Evolutionary conservation across 805 yeast species (phyloP).

Genomic region (Yarrowia osloensis): DNA sequence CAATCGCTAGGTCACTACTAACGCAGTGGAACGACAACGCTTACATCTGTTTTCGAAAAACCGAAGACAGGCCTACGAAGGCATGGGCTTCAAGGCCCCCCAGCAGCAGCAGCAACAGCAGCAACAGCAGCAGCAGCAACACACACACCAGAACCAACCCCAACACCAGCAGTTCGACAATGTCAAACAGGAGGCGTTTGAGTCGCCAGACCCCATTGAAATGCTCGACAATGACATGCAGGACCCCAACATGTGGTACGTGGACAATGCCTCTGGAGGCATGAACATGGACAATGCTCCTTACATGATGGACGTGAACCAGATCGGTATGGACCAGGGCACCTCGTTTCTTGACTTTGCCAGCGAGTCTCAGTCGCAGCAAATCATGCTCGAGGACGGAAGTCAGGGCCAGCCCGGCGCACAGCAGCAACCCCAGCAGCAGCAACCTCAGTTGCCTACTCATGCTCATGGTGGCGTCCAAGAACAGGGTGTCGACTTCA

Average conservation of each 20-base stretch:
- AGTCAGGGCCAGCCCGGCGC: not conserved
- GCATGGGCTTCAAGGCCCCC: slow-evolving; percentile 27
- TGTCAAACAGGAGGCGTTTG: not conserved
- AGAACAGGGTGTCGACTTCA: slow-evolving; percentile 9
- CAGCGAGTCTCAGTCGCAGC: slow-evolving; percentile 25
- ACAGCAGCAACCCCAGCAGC: not conserved
- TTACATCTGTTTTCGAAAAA: slow-evolving; percentile 29
- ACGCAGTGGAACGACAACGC: slow-evolving; percentile 29
- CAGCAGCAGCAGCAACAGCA: slow-evolving; percentile 33
- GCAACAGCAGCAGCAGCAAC: slow-evolving; percentile 28
- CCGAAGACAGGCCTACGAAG: slow-evolving; percentile 28
- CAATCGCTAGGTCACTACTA: not conserved
- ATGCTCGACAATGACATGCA: slow-evolving; percentile 8
- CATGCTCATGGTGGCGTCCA: not conserved
- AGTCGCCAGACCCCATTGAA: slow-evolving; percentile 20
- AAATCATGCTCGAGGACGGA: slow-evolving; percentile 24
- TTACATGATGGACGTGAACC: slow-evolving; percentile 24
- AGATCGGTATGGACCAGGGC: slow-evolving; percentile 8
- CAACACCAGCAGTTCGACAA: not conserved
- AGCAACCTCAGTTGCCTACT: not conserved
- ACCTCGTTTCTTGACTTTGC: slow-evolving; percentile 17
- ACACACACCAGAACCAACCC: not conserved
- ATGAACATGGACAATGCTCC: not conserved
- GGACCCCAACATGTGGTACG: slow-evolving; percentile 19
- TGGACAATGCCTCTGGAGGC: not conserved